Percentiles rank a stretch among this genome's conserved stretches.
Evolutionary conservation across 352 stramenopile species (phyloP).

Genomic region (Ophiocytium majus): DNA sequence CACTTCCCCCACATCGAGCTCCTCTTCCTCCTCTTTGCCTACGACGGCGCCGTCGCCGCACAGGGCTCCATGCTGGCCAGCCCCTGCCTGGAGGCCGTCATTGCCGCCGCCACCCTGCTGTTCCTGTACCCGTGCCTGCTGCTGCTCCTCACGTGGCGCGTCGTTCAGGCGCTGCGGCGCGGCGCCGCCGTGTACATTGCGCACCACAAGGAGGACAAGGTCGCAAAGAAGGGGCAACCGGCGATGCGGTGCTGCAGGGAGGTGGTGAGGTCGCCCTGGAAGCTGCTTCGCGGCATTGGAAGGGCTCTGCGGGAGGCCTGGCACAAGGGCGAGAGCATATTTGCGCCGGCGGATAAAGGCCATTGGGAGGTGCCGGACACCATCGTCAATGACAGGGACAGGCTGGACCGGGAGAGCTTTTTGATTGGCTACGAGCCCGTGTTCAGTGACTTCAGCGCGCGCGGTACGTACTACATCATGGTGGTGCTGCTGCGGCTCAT

Average conservation of each 20-base stretch:
- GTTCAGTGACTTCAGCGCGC: slow-evolving; percentile 2
- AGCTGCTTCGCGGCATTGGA: neutral
- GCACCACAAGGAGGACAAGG: too few relatives aligned
- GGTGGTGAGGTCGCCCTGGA: too few relatives aligned
- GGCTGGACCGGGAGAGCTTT: slow-evolving; percentile 14
- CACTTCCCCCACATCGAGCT: slow-evolving; percentile 21
- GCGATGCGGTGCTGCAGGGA: too few relatives aligned
- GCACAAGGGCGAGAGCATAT: slow-evolving; percentile 6
- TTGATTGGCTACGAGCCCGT: slow-evolving; percentile 15
- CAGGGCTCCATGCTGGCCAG: slow-evolving; percentile 1
- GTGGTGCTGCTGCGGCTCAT: slow-evolving; percentile 13
- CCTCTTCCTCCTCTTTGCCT: slow-evolving; percentile 1
- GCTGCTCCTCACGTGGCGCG: neutral
- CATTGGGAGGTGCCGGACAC: slow-evolving; percentile 18
- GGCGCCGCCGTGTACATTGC: neutral
- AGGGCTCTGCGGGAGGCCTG: neutral
- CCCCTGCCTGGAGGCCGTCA: neutral
- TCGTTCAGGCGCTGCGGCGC: neutral
- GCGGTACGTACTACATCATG: slow-evolving; percentile 1
- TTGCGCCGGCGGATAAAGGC: neutral
- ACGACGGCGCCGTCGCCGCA: neutral
- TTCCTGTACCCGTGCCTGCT: neutral
- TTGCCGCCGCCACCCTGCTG: neutral
- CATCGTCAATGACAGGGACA: neutral
- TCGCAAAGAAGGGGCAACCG: too few relatives aligned